Evolutionary conservation across 2,329 filamentous ascomycete species (phyloP).

Genomic region (Diaporthe citri): DNA sequence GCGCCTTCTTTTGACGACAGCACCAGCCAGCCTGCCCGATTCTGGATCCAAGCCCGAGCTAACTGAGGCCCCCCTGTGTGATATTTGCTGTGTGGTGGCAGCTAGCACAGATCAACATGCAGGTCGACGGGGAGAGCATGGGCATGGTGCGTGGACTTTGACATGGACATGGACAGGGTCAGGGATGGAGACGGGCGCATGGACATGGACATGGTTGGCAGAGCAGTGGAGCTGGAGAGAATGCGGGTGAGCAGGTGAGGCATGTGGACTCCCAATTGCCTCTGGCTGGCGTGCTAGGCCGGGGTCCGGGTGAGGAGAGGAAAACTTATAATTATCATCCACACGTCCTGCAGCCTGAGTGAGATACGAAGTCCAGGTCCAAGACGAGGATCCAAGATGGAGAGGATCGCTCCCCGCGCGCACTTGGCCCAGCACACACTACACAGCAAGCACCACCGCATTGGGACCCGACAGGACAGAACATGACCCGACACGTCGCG

Average conservation of each 20-base stretch:
- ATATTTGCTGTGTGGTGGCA: slow-evolving; percentile 9
- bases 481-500: slow-evolving; percentile 1
- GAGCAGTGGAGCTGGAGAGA: background rate
- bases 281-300: background rate
- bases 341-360: background rate
- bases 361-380: background rate
- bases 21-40: background rate
- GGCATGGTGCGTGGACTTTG: background rate
- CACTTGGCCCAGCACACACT: background rate
- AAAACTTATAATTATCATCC: background rate
- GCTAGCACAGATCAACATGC: slow-evolving; percentile 24
- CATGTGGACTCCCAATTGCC: background rate
- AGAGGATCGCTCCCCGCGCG: background rate
- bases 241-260: slow-evolving; percentile 12
- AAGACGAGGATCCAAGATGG: background rate
- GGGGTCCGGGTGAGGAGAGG: background rate
- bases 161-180: slow-evolving; percentile 12
- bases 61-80: background rate
- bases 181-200: background rate
- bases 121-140: slow-evolving; percentile 7
- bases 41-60: slow-evolving; percentile 2
- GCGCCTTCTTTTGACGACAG: slow-evolving; percentile 16
- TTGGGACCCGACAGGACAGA: slow-evolving; percentile 2
- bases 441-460: background rate
- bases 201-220: slow-evolving; percentile 17